phyloP scores from a whole-genome alignment of 225 moss, liverwort and hornwort species.

The Marchantia paleacea region DNA sequence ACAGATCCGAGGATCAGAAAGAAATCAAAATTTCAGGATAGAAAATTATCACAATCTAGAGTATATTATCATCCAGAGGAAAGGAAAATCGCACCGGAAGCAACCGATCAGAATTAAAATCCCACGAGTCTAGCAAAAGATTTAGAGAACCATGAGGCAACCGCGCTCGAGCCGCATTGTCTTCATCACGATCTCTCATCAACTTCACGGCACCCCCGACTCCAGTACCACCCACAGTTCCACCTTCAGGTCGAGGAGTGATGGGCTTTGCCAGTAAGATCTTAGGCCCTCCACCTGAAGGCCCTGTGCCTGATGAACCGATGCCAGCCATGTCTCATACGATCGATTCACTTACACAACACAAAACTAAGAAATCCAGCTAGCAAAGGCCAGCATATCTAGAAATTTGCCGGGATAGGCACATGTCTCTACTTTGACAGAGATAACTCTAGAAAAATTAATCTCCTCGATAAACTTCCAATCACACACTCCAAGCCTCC shows the following conservation, averaged over 20 bases:
- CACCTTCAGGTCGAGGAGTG: slow-evolving; percentile 51
- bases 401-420: not conserved
- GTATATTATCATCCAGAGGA: not conserved
- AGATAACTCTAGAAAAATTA: not conserved
- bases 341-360: not conserved
- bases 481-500: not conserved
- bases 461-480: not conserved
- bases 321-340: slow-evolving; percentile 30
- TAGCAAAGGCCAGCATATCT: not conserved
- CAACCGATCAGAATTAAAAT: slow-evolving; percentile 71
- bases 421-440: not conserved
- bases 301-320: slow-evolving; percentile 22
- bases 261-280: slow-evolving; percentile 86
- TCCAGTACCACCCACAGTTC: slow-evolving; percentile 33
- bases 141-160: slow-evolving; percentile 75
- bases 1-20: not conserved
- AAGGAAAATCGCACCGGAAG: slow-evolving; percentile 52
- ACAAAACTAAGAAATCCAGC: not conserved
- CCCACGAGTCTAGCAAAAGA: slow-evolving; percentile 76
- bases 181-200: slow-evolving; percentile 94
- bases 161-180: slow-evolving; percentile 60
- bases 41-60: not conserved
- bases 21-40: no score
- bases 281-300: slow-evolving; percentile 53
- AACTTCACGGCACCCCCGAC: slow-evolving; percentile 64